Percentiles rank a stretch among this genome's conserved stretches.
These are phyloP conservation scores for Hypoxylon sp. DNA, from an alignment of 2,329 filamentous ascomycete species.

Conservation along the genomic window DNA sequence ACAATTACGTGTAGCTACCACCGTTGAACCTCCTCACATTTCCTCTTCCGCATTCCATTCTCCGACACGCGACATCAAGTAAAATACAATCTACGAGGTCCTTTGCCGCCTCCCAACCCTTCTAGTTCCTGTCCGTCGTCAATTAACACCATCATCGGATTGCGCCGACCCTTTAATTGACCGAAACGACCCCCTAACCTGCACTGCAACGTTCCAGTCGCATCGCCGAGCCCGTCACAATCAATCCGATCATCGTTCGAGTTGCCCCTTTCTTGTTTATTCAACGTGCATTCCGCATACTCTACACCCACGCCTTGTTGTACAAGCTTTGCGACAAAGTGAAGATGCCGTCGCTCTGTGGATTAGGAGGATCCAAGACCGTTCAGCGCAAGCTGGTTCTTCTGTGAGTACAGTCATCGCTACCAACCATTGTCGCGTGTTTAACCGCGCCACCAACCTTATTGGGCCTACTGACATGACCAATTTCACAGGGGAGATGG, in stretches of 20 bases:
- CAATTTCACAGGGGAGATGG: constrained; percentile 82
- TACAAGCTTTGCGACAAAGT: constrained; percentile 27
- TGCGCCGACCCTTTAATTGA: constrained; percentile 32
- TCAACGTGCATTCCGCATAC: constrained; percentile 10
- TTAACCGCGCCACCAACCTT: constrained; percentile 22
- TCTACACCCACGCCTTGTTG: constrained; percentile 8
- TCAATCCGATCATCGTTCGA: constrained; percentile 28
- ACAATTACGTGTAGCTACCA: constrained; percentile 16
- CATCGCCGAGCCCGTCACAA: constrained; percentile 36
- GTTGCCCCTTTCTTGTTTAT: constrained; percentile 33
- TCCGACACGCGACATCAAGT: constrained; percentile 13
- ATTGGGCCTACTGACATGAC: constrained; percentile 32
- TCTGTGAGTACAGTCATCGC: constrained; percentile 71
- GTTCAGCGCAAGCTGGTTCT: constrained; percentile 97
- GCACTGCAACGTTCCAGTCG: constrained; percentile 42
- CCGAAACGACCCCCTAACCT: constrained; percentile 22
- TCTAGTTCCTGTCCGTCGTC: neutral
- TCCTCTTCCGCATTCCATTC: constrained; percentile 38
- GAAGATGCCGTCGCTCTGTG: constrained; percentile 69
- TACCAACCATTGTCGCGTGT: constrained; percentile 27
- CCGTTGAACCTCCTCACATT: constrained; percentile 22
- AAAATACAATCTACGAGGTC: constrained; percentile 11
- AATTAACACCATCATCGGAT: constrained; percentile 29
- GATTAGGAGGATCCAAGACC: constrained; percentile 77
- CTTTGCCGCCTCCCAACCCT: constrained; percentile 5